Evolutionary conservation across 768 basidiomycete genomes (phyloP).

Genomic region (Zangia roseola): DNA sequence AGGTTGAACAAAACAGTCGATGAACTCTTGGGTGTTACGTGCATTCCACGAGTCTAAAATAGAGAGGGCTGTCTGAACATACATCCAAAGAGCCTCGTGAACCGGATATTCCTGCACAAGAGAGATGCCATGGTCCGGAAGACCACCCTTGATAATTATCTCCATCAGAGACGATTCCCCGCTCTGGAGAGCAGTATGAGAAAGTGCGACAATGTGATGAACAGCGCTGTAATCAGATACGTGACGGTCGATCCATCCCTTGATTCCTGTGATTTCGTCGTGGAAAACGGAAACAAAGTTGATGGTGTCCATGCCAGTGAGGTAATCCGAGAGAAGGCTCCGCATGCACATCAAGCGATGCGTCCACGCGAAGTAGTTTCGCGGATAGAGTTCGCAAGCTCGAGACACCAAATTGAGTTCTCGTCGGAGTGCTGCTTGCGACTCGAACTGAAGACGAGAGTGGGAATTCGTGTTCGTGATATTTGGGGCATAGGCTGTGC

Average conservation of each 20-base stretch:
- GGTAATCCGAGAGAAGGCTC: conserved; percentile 24
- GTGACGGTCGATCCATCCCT: conserved; percentile 59
- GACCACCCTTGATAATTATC: conserved; percentile 2
- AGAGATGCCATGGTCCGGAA: conserved; percentile 42
- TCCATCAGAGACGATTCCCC: conserved; percentile 3
- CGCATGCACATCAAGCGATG: conserved; percentile 55
- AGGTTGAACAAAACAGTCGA: conserved; percentile 17
- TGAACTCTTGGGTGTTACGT: conserved; percentile 7
- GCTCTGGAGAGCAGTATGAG: conserved; percentile 14
- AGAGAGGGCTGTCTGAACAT: conserved; percentile 22
- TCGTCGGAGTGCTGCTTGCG: conserved; percentile 33
- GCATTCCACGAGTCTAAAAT: neutral
- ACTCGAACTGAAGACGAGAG: conserved; percentile 24
- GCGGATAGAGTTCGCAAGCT: conserved; percentile 62
- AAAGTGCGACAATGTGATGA: conserved; percentile 49
- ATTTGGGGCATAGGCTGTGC: conserved; percentile 27
- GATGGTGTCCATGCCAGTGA: conserved; percentile 10
- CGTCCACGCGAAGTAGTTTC: conserved; percentile 75
- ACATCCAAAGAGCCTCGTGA: conserved; percentile 67
- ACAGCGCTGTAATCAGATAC: conserved; percentile 67
- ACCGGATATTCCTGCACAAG: conserved; percentile 51
- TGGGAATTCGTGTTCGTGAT: neutral
- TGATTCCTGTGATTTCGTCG: conserved; percentile 38
- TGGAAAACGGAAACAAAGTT: conserved; percentile 33
- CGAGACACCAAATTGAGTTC: conserved; percentile 49